These are phyloP conservation scores for Meredithiella fracta DNA, from an alignment of 2,329 filamentous ascomycete genomes.

Conservation along the genomic window DNA sequence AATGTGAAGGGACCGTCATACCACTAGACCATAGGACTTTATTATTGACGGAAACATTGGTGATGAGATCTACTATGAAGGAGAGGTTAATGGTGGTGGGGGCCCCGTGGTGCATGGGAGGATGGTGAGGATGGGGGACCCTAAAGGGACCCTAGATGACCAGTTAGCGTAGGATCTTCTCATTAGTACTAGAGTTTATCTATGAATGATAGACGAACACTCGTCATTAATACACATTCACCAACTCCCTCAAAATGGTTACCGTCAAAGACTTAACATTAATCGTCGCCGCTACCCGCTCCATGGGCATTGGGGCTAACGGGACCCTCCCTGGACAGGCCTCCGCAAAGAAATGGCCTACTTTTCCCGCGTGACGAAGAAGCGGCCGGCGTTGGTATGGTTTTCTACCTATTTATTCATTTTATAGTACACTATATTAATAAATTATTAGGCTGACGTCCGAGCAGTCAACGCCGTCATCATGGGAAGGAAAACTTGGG, in stretches of 20 bases:
- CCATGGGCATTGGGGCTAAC: slow-evolving; percentile 70
- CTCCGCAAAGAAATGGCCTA: slow-evolving; percentile 87
- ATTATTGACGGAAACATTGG: no score
- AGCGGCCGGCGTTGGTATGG: slow-evolving; percentile 30
- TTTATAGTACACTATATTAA: not conserved
- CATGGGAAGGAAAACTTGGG: slow-evolving; percentile 97
- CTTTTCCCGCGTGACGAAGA: slow-evolving; percentile 78
- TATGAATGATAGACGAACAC: no score
- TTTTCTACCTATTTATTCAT: not conserved
- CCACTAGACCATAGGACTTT: slow-evolving; percentile 21
- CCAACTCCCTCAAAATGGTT: not conserved
- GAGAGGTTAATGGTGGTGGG: no score
- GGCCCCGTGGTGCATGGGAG: no score
- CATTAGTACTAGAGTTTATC: no score
- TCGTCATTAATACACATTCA: no score
- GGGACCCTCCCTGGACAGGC: slow-evolving; percentile 79
- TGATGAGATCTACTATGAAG: not conserved
- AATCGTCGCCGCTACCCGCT: slow-evolving; percentile 81
- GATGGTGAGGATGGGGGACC: no score
- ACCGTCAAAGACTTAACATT: slow-evolving; percentile 50
- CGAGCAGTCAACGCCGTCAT: slow-evolving; percentile 55
- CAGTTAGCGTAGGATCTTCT: no score
- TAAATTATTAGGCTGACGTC: slow-evolving; percentile 18
- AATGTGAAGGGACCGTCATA: slow-evolving; percentile 14
- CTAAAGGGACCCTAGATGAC: no score